phyloP scores from a whole-genome alignment of 257 asterid genomes.

The Solanum ahanhuiri region DNA sequence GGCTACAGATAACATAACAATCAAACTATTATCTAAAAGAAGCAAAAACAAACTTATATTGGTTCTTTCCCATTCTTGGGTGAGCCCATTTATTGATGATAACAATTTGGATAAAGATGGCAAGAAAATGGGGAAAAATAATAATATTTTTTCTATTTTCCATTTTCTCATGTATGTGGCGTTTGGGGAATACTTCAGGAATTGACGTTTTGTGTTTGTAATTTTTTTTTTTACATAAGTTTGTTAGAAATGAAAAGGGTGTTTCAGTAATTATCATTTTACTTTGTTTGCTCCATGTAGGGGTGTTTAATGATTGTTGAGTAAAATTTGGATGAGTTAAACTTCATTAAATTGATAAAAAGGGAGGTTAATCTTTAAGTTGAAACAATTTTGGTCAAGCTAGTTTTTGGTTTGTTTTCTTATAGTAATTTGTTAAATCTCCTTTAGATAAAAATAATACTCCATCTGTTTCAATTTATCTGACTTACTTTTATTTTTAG shows the following conservation, averaged over 20 bases:
- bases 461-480: fast-evolving
- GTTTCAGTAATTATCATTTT: neutral
- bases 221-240: neutral
- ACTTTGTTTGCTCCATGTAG: neutral
- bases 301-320: neutral
- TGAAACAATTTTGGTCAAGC: too few species aligned
- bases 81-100: neutral
- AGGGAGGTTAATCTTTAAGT: too few species aligned
- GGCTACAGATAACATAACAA: neutral
- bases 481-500: too few species aligned
- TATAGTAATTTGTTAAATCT: neutral
- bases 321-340: neutral
- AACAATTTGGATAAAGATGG: neutral
- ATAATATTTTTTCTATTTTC: neutral
- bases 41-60: neutral
- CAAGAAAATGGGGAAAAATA: neutral
- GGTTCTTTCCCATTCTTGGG: neutral
- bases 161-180: neutral
- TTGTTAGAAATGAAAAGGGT: neutral
- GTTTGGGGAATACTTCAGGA: neutral
- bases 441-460: neutral
- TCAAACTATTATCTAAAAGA: neutral
- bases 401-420: neutral
- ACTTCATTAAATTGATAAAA: neutral
- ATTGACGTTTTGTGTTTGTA: neutral